Percentiles rank a stretch among this genome's conserved stretches.
These are phyloP conservation scores for Xylaria flabelliformis DNA, from an alignment of 495 filamentous ascomycete genomes.

Conservation along the genomic window DNA sequence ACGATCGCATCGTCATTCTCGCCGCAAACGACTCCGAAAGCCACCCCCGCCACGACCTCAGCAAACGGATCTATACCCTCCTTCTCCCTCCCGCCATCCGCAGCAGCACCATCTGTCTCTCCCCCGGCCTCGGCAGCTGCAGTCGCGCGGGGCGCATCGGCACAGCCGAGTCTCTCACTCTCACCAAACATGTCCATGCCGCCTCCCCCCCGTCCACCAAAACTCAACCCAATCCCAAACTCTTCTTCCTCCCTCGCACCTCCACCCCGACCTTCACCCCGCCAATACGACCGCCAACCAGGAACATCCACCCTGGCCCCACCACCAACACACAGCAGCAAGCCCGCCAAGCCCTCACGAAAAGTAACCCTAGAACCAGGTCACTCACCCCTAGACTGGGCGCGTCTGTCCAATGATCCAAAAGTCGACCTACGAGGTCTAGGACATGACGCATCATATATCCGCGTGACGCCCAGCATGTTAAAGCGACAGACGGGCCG, in stretches of 20 bases:
- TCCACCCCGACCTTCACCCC: conserved; percentile 29
- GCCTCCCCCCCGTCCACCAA: conserved; percentile 32
- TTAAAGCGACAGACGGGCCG: conserved; percentile 77
- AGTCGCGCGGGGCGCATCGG: conserved; percentile 34
- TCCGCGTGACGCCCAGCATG: conserved; percentile 76
- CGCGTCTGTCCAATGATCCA: conserved; percentile 70
- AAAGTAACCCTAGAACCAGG: conserved; percentile 81
- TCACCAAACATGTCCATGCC: conserved; percentile 24
- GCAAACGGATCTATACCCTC: conserved; percentile 41
- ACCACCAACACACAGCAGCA: conserved; percentile 53
- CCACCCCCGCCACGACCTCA: conserved; percentile 28
- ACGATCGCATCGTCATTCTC: conserved; percentile 21
- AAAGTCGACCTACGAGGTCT: conserved; percentile 70
- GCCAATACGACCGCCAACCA: conserved; percentile 44
- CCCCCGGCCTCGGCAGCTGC: conserved; percentile 50
- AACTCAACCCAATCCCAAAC: conserved; percentile 29
- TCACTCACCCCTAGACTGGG: conserved; percentile 96
- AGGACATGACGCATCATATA: conserved; percentile 49
- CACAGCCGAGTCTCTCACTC: conserved; percentile 26
- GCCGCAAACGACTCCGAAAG: conserved; percentile 52
- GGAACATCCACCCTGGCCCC: conserved; percentile 50
- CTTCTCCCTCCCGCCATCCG: conserved; percentile 46
- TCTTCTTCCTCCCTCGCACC: conserved; percentile 33
- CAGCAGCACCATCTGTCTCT: conserved; percentile 28
- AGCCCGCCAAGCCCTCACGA: conserved; percentile 54